Base-by-base conservation (phyloP, 176 grass and related monocot genomes). In the Bonia amplexicaulis region DNA sequence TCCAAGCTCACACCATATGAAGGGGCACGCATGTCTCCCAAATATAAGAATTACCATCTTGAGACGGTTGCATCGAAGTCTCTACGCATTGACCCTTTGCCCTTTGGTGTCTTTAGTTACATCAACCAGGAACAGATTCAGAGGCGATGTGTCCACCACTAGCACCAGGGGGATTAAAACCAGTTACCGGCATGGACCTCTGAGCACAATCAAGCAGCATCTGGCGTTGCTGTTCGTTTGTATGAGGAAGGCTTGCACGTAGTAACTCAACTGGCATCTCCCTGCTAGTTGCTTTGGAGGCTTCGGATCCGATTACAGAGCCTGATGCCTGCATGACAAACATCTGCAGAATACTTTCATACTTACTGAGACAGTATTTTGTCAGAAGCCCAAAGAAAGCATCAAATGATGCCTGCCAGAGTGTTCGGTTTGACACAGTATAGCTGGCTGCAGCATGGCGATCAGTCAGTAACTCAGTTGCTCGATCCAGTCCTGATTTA, bases 241-340 rank as follows among this genome's bases (percentile, higher is more conserved):
- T 96, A 89, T 96, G 97, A 79, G 97, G 97, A 89, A 96, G 90
- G 87, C 97, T 96, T 66, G 92, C 88, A 40, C 92, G 87, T 37
- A 99, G 90, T 22, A 99, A 82, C 76, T 99, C 97, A n/a, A 93
- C 84, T 19, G 97, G 97, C 93, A 99, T 99, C 86, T 99, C 97
- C 88, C 92, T 94, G 62, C 97, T 94, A 22, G 91, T 88, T 71
- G 92, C 88, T 81, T 88, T 80, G 29, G 92, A 90, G 79, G 89
- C 90, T 69, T 99, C 97, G 9, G 93, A 85, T 84, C 92, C 93
- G 37, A 87, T 77, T 42, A 76, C 86, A 27, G 88, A 80, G 82
- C 87, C 82, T 54, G 89, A 69, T 72, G 88, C 37, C 59, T 95
- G 91, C 88, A 86, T 81, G 27, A 91, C 73, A 81, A 92, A 87